A percentile compares a stretch with the other conserved stretches of the same genome.
phyloP scores from a whole-genome alignment of 768 basidiomycete genomes.

The Naganishia vishniacii region DNA sequence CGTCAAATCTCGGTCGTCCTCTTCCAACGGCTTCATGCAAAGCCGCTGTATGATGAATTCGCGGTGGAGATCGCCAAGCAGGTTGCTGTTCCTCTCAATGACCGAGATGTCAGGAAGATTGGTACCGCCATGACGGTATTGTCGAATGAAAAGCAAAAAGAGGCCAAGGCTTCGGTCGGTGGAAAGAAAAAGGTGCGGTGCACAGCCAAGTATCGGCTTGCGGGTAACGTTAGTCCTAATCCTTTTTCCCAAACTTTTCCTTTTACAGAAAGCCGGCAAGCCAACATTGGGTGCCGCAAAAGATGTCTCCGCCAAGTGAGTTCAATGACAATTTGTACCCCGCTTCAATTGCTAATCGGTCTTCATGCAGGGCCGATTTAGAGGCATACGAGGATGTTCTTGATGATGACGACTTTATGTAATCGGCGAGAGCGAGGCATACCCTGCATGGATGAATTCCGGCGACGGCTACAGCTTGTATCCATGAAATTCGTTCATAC shows the following conservation, averaged over 20 bases:
- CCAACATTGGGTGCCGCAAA: constrained; percentile 73
- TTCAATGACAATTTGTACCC: not conserved
- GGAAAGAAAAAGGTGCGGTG: constrained; percentile 72
- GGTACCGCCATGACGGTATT: constrained; percentile 76
- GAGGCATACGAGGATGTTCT: constrained; percentile 76
- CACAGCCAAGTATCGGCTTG: no score
- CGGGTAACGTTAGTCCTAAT: no score
- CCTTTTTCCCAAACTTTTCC: not conserved
- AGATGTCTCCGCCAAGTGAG: constrained; percentile 25
- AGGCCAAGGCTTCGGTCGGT: constrained; percentile 72
- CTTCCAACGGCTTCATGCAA: constrained; percentile 70
- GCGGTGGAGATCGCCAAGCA: constrained; percentile 76
- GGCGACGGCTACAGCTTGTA: not conserved
- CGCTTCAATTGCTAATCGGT: not conserved
- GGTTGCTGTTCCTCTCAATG: constrained; percentile 69
- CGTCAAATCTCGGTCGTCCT: constrained; percentile 66
- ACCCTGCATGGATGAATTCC: not conserved
- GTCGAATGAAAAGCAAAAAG: constrained; percentile 92
- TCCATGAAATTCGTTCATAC: not conserved
- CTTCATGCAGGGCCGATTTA: constrained; percentile 63
- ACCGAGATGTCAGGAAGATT: constrained; percentile 85
- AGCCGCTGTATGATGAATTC: constrained; percentile 76
- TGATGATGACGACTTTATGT: constrained; percentile 97
- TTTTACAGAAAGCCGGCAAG: constrained; percentile 57
- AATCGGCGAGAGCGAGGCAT: constrained; percentile 34